Percentiles rank a stretch among this genome's conserved stretches.
These are phyloP conservation scores for Haplosporangium sp. DNA, from an alignment of 371 early-diverging fungal genomes.

Conservation along the genomic window DNA sequence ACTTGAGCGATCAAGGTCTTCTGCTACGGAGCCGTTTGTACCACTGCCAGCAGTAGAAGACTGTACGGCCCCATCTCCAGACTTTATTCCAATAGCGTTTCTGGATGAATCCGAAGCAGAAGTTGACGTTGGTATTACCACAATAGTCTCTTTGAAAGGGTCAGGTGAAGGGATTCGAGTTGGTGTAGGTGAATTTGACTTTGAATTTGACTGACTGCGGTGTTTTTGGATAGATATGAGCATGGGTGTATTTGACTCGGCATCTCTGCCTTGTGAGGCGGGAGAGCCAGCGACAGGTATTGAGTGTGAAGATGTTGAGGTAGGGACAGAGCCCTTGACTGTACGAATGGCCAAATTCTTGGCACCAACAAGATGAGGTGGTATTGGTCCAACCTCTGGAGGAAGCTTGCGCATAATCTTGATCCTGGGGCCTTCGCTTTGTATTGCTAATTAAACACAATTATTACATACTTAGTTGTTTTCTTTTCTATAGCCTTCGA, in stretches of 20 bases:
- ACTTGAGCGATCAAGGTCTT: conserved; percentile 2
- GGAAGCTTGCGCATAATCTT: conserved; percentile 23
- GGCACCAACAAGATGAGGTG: conserved; percentile 37
- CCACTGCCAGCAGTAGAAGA: conserved; percentile 20
- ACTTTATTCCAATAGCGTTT: conserved; percentile 10
- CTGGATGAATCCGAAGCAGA: not conserved
- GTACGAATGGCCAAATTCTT: conserved; percentile 47
- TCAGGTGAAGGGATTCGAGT: conserved; percentile 29
- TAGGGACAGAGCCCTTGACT: not conserved
- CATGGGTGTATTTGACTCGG: conserved; percentile 2
- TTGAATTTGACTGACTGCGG: conserved; percentile 31
- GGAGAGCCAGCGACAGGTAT: not conserved
- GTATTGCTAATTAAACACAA: conserved; percentile 1
- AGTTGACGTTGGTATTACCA: not conserved
- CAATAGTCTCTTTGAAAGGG: not conserved
- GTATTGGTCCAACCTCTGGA: conserved; percentile 8
- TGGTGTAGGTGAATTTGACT: conserved; percentile 38
- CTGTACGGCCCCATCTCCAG: conserved; percentile 9
- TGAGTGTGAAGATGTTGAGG: not conserved
- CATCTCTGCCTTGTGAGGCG: not conserved
- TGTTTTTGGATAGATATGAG: conserved; percentile 9
- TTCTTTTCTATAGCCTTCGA: not conserved
- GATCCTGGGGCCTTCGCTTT: conserved; percentile 15
- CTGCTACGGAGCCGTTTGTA: not conserved
- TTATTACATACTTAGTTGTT: not conserved